A percentile compares a stretch with the other conserved stretches of the same genome.
Conservation (phyloP, 2,329 filamentous ascomycete genomes). For the Claviceps capensis region DNA sequence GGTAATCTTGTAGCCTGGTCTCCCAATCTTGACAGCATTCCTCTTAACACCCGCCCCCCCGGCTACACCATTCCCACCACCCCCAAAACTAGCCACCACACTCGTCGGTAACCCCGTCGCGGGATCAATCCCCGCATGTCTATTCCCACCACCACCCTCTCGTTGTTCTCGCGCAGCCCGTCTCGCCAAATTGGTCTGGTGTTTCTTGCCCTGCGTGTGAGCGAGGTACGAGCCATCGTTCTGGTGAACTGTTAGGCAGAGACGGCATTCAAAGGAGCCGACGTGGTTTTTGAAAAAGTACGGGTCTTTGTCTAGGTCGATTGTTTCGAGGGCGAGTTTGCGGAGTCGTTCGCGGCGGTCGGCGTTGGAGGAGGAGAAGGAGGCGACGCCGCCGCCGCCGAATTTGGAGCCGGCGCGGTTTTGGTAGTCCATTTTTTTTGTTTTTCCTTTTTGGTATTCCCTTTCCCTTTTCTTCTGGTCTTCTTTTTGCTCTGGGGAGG, state of each 20-base stretch:
- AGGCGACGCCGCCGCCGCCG: slow-evolving; percentile 92
- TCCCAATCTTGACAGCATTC: slow-evolving; percentile 87
- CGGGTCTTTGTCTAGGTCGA: slow-evolving; percentile 97
- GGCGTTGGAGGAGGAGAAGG: slow-evolving; percentile 82
- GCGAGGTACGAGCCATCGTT: slow-evolving; percentile 98
- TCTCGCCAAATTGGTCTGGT: slow-evolving; percentile 94
- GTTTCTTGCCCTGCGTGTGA: slow-evolving; percentile 95
- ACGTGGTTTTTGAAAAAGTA: slow-evolving; percentile 99
- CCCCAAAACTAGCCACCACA: slow-evolving; percentile 55
- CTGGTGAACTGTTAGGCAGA: slow-evolving; percentile 94
- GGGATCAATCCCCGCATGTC: slow-evolving; percentile 42
- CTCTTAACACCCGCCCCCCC: slow-evolving; percentile 46
- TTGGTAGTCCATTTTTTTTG: slow-evolving; percentile 51
- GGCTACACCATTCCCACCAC: not conserved
- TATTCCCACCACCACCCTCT: slow-evolving; percentile 35
- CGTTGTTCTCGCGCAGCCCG: slow-evolving; percentile 92
- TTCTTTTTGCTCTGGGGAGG: not conserved
- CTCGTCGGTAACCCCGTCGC: slow-evolving; percentile 59
- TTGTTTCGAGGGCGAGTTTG: slow-evolving; percentile 95
- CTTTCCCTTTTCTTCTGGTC: not conserved
- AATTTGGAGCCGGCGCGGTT: slow-evolving; percentile 97
- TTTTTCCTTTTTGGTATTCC: no score
- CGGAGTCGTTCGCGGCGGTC: slow-evolving; percentile 94
- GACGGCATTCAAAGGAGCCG: slow-evolving; percentile 91
- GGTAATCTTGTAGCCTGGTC: slow-evolving; percentile 94